A percentile compares a stretch with the other conserved stretches of the same genome.
Conservation (phyloP, 2,329 filamentous ascomycete genomes). For the Camillea tinctor region DNA sequence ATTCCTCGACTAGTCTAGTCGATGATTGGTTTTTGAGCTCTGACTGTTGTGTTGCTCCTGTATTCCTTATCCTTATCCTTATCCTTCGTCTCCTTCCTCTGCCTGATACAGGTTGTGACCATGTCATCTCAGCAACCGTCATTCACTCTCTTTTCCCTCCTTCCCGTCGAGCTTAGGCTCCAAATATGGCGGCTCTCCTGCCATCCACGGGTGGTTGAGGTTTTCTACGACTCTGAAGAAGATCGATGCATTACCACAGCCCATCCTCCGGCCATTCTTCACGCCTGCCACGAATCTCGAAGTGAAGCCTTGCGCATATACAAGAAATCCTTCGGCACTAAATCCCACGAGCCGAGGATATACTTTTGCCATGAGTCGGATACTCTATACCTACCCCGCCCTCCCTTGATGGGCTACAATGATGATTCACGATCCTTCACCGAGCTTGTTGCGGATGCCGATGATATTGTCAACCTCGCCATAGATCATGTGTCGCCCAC, state of each 20-base stretch:
- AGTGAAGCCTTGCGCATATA: conserved; percentile 41
- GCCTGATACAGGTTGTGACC: neutral
- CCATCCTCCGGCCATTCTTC: conserved; percentile 40
- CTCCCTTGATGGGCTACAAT: conserved; percentile 40
- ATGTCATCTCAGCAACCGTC: conserved; percentile 20
- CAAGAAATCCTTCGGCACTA: conserved; percentile 35
- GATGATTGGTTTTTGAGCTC: conserved; percentile 14
- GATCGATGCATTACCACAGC: conserved; percentile 39
- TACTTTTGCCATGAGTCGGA: conserved; percentile 33
- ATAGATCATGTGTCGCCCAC: conserved; percentile 45
- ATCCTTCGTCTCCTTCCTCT: neutral
- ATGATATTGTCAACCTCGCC: conserved; percentile 39
- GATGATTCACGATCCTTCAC: conserved; percentile 42
- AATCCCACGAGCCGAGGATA: conserved; percentile 28
- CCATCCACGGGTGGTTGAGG: conserved; percentile 38
- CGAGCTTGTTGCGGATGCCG: conserved; percentile 34
- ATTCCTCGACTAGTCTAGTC: neutral
- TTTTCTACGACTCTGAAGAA: conserved; percentile 36
- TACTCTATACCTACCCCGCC: conserved; percentile 40
- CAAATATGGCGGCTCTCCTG: conserved; percentile 40
- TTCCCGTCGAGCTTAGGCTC: conserved; percentile 41
- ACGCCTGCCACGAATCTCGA: conserved; percentile 43
- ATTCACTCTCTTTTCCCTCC: conserved; percentile 35
- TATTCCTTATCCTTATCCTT: neutral
- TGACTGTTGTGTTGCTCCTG: neutral